Evolutionary conservation across 192 early-diverging fungal species (phyloP).

Genomic region (Pilobolus umbonatus): DNA sequence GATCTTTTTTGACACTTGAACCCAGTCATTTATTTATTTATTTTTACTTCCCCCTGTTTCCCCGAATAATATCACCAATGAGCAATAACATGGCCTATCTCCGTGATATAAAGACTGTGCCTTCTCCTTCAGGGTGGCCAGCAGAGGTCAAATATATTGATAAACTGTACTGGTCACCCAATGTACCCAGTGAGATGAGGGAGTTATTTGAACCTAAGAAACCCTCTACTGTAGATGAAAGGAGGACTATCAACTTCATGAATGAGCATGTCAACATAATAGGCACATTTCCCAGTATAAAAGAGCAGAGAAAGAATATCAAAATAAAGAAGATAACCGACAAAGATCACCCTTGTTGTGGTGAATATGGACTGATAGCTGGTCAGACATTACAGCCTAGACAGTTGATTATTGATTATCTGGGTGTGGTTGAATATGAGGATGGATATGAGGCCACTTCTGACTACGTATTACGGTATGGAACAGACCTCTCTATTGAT

Average conservation of each 20-base stretch:
- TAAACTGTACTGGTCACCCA: constrained; percentile 24
- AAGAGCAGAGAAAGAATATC: constrained; percentile 25
- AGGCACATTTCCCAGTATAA: constrained; percentile 19
- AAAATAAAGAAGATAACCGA: constrained; percentile 36
- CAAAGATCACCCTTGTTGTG: constrained; percentile 34
- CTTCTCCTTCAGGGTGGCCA: constrained; percentile 26
- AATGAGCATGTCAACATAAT: constrained; percentile 27
- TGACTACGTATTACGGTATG: constrained; percentile 37
- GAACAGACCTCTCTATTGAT: constrained; percentile 32
- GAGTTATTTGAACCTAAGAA: constrained; percentile 13
- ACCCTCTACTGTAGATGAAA: constrained; percentile 5
- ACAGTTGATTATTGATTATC: constrained; percentile 34
- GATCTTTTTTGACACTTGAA: too few relatives aligned
- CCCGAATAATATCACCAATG: too few relatives aligned
- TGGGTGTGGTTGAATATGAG: constrained; percentile 34
- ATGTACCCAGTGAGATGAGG: constrained; percentile 19
- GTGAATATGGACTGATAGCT: constrained; percentile 35
- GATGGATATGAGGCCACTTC: constrained; percentile 30
- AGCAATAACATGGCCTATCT: not conserved
- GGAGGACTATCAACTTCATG: constrained; percentile 14
- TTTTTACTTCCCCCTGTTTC: too few relatives aligned
- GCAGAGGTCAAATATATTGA: constrained; percentile 28
- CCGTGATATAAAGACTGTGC: constrained; percentile 25
- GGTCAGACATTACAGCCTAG: constrained; percentile 26
- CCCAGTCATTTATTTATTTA: too few relatives aligned